Evolutionary conservation across 2,329 filamentous ascomycete species (phyloP).

Genomic region (Xylariales sp.): DNA sequence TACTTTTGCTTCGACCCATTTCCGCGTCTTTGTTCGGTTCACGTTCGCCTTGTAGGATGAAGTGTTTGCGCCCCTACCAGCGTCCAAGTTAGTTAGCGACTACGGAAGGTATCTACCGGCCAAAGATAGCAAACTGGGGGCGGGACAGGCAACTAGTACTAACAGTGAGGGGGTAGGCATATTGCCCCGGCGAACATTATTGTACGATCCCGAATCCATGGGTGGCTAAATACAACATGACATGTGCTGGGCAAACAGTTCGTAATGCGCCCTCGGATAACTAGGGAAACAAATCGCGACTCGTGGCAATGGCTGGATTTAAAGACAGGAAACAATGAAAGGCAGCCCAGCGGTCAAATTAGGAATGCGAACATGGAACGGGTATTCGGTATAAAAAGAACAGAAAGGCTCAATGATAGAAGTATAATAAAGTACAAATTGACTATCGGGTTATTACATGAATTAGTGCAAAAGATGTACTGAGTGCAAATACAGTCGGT

Average conservation of each 20-base stretch:
- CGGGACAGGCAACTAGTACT: slow-evolving; percentile 24
- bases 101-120: not conserved
- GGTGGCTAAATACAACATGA: slow-evolving; percentile 19
- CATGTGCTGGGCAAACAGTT: slow-evolving; percentile 11
- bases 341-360: slow-evolving; percentile 8
- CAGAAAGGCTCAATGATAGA: slow-evolving; percentile 11
- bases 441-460: slow-evolving; percentile 27
- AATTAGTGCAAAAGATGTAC: slow-evolving; percentile 18
- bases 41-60: slow-evolving; percentile 81
- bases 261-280: not conserved
- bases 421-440: slow-evolving; percentile 30
- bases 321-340: not conserved
- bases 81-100: slow-evolving; percentile 19
- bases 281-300: not conserved
- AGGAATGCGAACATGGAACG: slow-evolving; percentile 25
- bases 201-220: slow-evolving; percentile 43
- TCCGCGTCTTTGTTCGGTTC: slow-evolving; percentile 88
- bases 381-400: slow-evolving; percentile 21
- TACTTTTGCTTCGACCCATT: slow-evolving; percentile 92
- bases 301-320: not conserved
- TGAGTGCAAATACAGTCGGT: slow-evolving; percentile 15
- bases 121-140: not conserved
- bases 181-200: slow-evolving; percentile 37
- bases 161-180: slow-evolving; percentile 35
- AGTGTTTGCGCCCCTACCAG: slow-evolving; percentile 16